Percentiles rank a stretch among this genome's conserved stretches.
These are phyloP conservation scores for Aspergillus phoenicis DNA, from an alignment of 2,329 filamentous ascomycete species.

Conservation along the genomic window DNA sequence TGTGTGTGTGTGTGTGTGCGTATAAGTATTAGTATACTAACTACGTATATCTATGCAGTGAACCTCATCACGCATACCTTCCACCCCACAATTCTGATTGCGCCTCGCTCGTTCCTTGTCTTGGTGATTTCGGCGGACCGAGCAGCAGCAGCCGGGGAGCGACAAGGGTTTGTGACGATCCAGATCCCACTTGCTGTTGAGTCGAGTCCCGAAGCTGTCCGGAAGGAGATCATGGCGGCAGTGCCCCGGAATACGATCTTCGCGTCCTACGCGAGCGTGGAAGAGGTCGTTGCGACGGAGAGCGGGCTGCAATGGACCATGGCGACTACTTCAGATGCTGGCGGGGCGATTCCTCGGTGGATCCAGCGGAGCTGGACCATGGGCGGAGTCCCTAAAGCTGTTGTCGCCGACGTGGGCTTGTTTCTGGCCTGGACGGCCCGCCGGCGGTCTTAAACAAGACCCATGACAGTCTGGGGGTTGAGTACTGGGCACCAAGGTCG, in stretches of 20 bases:
- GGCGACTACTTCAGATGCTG: constrained; percentile 42
- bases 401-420: constrained; percentile 44
- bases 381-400: constrained; percentile 40
- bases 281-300: constrained; percentile 27
- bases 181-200: constrained; percentile 34
- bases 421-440: constrained; percentile 38
- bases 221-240: constrained; percentile 23
- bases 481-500: too few species aligned
- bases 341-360: constrained; percentile 40
- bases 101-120: constrained; percentile 37
- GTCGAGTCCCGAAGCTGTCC: constrained; percentile 22
- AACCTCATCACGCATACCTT: constrained; percentile 42
- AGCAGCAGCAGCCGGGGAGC: background rate
- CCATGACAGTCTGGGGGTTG: background rate
- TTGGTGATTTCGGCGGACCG: constrained; percentile 34
- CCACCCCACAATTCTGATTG: constrained; percentile 34
- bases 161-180: constrained; percentile 34
- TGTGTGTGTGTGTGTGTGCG: background rate
- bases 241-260: constrained; percentile 33
- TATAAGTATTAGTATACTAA: background rate
- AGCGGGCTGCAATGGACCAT: constrained; percentile 37
- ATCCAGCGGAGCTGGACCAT: constrained; percentile 42
- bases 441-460: constrained; percentile 9
- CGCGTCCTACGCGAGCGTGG: constrained; percentile 40
- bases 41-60: constrained; percentile 22